Evolutionary conservation across 2,329 filamentous ascomycete species (phyloP), one percentile per base, ranked within the genome.

Genomic region (Harringtonia aguacate): DNA sequence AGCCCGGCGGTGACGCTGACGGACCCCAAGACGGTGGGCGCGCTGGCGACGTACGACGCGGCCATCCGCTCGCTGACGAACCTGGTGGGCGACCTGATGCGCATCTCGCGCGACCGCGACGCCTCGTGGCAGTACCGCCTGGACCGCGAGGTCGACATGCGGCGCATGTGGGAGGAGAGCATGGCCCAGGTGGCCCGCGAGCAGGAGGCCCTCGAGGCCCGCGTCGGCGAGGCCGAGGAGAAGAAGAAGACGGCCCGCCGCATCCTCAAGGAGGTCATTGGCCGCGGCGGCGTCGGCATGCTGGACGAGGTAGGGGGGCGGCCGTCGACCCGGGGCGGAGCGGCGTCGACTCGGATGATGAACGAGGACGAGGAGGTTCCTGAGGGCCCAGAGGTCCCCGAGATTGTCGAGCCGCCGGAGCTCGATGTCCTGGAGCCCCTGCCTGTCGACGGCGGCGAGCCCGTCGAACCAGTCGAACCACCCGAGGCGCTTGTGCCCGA

Each of bases 161-260:
- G 92, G 31, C 82, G 86, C 47, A 86, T 98, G 79, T 98, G 92
- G 92, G 92, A 98, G 64, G 92, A 98, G 56, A 97, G 89, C 63
- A 95, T 98, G 92, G 88, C 92, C 10, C 81, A 89, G 55, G 84
- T 98, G n/a, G 92, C 89, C 17, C 81, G 79, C 45, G 92, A 98
- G 60, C 92, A 98, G 55, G 92, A 97, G 62, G 77, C 88, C 41
- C 73, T 98, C 2, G 87, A 97, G 59, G 86, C 79, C 30, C 83
- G 81, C 46, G 85, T 95, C 48, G 87, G 86, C 36, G 86, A 95
- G 62, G 86, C 88, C 2, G 90, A 97, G 61, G 77, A 84, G 58
- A 97, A 94, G 70, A 78, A 88, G 46, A 89, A 85, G 59, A 75
- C 85, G 50, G 92, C 92, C 4, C 97, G 95, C 69, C 81, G 83